phyloP scores from a whole-genome alignment of 2,329 filamentous ascomycete species.

The Fusarium xyrophilum region DNA sequence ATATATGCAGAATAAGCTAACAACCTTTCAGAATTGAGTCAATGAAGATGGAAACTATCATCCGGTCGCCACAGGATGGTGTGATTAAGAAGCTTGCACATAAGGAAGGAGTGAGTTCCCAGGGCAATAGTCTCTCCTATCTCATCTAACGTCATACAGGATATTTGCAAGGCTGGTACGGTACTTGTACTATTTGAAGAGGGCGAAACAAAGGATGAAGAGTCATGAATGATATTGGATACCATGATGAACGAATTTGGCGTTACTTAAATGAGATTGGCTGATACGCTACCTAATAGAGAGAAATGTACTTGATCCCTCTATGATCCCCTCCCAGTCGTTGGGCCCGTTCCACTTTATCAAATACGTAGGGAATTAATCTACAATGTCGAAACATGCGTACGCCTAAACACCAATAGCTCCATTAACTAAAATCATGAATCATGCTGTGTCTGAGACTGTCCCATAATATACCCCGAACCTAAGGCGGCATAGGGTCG shows the following conservation, averaged over 20 bases:
- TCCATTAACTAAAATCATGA: not conserved
- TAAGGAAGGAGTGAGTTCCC: constrained; percentile 71
- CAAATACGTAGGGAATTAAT: not conserved
- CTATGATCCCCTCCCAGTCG: not conserved
- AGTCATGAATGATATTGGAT: constrained; percentile 27
- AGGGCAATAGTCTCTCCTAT: not conserved
- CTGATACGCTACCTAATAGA: constrained; percentile 15
- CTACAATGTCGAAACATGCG: not conserved
- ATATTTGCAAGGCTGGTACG: constrained; percentile 80
- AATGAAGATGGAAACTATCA: constrained; percentile 91
- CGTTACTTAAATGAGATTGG: constrained; percentile 25
- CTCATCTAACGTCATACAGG: constrained; percentile 53
- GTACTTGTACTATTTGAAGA: constrained; percentile 77
- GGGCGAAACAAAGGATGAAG: constrained; percentile 42
- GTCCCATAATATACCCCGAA: not conserved
- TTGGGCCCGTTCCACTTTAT: not conserved
- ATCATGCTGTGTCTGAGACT: not conserved
- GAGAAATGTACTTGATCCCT: constrained; percentile 6
- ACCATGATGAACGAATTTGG: constrained; percentile 17
- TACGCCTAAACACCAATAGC: constrained; percentile 17
- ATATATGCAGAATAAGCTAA: constrained; percentile 41
- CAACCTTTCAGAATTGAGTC: constrained; percentile 69
- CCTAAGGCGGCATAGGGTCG: not conserved
- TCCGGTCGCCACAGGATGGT: constrained; percentile 76
- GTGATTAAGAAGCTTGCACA: constrained; percentile 76